Base-by-base conservation (phyloP, 169 alveolate species). In the Plasmodium malariae region DNA sequence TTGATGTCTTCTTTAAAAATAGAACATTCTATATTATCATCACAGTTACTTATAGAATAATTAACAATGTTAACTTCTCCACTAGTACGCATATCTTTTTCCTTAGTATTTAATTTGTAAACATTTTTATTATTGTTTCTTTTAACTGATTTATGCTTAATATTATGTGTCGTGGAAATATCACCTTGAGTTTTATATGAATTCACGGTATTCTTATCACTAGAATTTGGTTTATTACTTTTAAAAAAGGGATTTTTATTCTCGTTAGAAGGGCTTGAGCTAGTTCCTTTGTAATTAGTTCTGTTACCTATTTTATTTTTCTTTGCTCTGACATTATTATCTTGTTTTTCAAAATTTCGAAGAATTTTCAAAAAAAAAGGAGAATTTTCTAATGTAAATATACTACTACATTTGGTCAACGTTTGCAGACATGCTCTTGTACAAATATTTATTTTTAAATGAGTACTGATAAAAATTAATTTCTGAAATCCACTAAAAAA, bases 351-450 rank as follows among this genome's bases (percentile, higher is more conserved):
- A 54, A 65, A 83, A 83, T 67, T 83, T 83, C 49, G 45, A 32
- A 83, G 91, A 43, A 83, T 83, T 17, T 67, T 83, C 36, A 83
- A 68, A 83, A 83, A 83, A 57, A 67, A 83, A 40, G 91, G 91
- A 55, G 91, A 83, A 60, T 65, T 83, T 34, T 83, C 91, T 37
- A 83, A 45, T 11, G 91, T 49, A 83, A 83, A 83, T 67, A 83
- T 83, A 51, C 91, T 83, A 60, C 91, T 83, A 63, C 91, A 83
- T 83, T 83, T 83, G 3, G 91, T 83, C 32, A 83, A 51, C n/a
- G 91, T 83, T 28, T 83, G 78, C 71, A 83, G 43, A 32, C 83
- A 65, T 4, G 91, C 91, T 36, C 54, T 30, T 21, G 91, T 83
- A 26, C 91, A 83, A 12, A 83, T 83, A 68, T 83, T 83, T 67